These are phyloP conservation scores for Pseudocohnilembus persalinus DNA, from an alignment of 169 alveolate species.

Conservation along the genomic window DNA sequence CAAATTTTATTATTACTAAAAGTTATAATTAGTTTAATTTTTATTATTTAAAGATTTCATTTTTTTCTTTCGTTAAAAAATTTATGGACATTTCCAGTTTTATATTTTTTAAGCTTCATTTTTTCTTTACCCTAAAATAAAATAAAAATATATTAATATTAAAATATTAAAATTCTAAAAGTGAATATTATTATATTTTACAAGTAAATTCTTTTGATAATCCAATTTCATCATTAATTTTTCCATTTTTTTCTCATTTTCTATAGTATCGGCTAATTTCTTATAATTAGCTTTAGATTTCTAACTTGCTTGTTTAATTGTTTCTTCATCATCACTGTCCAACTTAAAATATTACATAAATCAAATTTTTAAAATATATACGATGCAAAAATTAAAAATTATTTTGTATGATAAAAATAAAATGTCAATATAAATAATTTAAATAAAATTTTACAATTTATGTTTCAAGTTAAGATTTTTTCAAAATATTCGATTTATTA, in stretches of 20 bases:
- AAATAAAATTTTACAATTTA: not conserved
- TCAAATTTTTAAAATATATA: not conserved
- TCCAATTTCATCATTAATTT: constrained; percentile 5
- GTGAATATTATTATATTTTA: not conserved
- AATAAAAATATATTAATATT: not conserved
- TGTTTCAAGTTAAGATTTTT: not conserved
- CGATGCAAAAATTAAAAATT: not conserved
- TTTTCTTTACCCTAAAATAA: constrained; percentile 22
- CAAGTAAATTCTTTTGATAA: constrained; percentile 16
- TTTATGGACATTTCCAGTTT: constrained; percentile 16
- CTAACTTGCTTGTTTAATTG: not conserved
- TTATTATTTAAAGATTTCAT: too few species aligned
- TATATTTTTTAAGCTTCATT: constrained; percentile 17
- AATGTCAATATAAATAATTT: not conserved
- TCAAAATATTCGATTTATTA: too few species aligned
- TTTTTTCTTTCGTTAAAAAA: constrained; percentile 27
- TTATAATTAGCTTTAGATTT: constrained; percentile 1
- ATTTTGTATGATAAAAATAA: constrained; percentile 3
- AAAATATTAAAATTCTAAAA: not conserved
- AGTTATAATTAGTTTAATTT: too few species aligned
- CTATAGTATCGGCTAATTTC: not conserved
- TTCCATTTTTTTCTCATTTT: constrained; percentile 28
- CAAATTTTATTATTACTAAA: too few species aligned
- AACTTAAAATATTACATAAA: not conserved
- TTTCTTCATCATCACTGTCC: not conserved